Percentiles rank a stretch among this genome's conserved stretches.
Conservation (phyloP, 768 basidiomycete genomes). For the Psilocybe cubensis region DNA sequence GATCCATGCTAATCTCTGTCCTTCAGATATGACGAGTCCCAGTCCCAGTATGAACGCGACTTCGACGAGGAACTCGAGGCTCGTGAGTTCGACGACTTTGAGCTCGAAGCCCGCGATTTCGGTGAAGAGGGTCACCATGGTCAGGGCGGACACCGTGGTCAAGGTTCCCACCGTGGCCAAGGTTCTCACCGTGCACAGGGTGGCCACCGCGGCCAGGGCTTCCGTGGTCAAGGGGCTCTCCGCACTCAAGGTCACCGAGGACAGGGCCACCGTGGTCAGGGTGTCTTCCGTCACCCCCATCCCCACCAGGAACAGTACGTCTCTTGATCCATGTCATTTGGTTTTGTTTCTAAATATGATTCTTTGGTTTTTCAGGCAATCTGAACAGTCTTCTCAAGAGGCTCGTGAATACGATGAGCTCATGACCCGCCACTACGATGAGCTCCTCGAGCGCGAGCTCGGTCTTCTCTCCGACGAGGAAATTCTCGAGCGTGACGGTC, state of each 20-base stretch:
- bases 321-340: background rate
- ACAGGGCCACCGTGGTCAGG: too few species aligned
- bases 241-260: too few species aligned
- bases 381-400: background rate
- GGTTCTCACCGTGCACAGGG: background rate
- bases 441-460: conserved; percentile 2
- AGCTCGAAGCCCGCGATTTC: conserved; percentile 17
- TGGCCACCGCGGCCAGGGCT: background rate
- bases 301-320: background rate
- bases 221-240: too few species aligned
- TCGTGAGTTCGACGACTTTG: conserved; percentile 13
- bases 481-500: conserved; percentile 1
- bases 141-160: background rate
- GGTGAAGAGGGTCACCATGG: conserved; percentile 7
- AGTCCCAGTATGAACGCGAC: background rate
- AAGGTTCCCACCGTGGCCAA: background rate
- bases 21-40: background rate
- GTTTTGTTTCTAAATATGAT: background rate
- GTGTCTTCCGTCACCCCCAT: too few species aligned
- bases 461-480: background rate
- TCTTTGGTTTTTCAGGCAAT: background rate
- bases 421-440: conserved; percentile 1
- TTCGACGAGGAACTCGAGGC: conserved; percentile 11
- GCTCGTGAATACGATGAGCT: background rate
- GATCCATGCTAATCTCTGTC: background rate